phyloP scores from a whole-genome alignment of 768 basidiomycete species.

The Amanita rubescens region DNA sequence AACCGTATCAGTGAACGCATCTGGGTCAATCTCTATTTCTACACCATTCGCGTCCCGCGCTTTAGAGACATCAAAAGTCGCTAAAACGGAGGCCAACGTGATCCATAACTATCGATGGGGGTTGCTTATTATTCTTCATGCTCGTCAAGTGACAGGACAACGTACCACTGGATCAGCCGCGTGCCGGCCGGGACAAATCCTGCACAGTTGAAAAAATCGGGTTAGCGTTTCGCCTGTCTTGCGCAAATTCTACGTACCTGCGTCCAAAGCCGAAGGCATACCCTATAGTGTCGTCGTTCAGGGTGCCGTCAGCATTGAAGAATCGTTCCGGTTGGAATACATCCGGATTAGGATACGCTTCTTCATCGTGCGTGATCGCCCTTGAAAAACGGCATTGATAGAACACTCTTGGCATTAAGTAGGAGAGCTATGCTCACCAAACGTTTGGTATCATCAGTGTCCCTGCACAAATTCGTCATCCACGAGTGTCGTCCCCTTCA shows the following conservation, averaged over 20 bases:
- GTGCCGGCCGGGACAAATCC: conserved; percentile 20
- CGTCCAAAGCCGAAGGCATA: conserved; percentile 24
- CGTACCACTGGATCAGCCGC: conserved; percentile 15
- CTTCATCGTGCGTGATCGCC: conserved; percentile 12
- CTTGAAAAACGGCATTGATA: background rate
- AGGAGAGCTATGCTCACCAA: background rate
- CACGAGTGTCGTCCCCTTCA: background rate
- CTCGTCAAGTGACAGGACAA: background rate
- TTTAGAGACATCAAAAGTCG: background rate
- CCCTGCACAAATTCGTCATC: background rate
- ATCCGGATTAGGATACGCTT: background rate
- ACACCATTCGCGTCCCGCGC: background rate
- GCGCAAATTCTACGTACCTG: no score
- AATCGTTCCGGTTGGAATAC: background rate
- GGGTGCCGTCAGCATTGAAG: background rate
- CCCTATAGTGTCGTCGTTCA: conserved; percentile 7
- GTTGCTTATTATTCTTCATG: background rate
- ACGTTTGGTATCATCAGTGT: background rate
- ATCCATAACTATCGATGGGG: background rate
- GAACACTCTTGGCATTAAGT: background rate
- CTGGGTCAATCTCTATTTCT: background rate
- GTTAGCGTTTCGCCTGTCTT: background rate
- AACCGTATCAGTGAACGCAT: background rate
- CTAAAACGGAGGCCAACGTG: background rate
- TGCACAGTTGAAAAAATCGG: background rate